Evolutionary conservation across 257 asterid genomes (phyloP).

Genomic region (Penstemon newberryi): DNA sequence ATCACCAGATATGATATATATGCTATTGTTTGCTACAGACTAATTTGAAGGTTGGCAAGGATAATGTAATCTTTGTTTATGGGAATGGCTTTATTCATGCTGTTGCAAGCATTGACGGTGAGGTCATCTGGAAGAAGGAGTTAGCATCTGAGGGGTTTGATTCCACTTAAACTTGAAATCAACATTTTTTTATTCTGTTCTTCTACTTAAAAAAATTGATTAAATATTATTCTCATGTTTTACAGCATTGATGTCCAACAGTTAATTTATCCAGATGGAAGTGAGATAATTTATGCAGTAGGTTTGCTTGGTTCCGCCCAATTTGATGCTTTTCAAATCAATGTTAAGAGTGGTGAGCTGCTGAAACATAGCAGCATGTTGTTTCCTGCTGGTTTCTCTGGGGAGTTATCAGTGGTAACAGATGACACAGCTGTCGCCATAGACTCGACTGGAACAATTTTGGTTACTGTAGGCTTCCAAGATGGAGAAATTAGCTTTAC

Average conservation of each 20-base stretch:
- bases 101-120: constrained; percentile 85
- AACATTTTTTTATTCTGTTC: constrained; percentile 7
- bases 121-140: constrained; percentile 82
- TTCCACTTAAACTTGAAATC: constrained; percentile 22
- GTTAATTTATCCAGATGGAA: constrained; percentile 70
- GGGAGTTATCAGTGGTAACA: constrained; percentile 67
- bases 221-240: constrained; percentile 27
- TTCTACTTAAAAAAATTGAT: constrained; percentile 22
- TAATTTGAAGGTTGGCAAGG: constrained; percentile 66
- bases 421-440: constrained; percentile 64
- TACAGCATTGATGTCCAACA: constrained; percentile 72
- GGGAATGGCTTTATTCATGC: constrained; percentile 83
- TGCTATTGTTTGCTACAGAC: constrained; percentile 49
- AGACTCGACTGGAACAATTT: constrained; percentile 66
- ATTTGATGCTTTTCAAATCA: constrained; percentile 59
- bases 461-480: constrained; percentile 58
- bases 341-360: constrained; percentile 70
- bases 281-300: constrained; percentile 55
- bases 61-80: constrained; percentile 60
- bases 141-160: constrained; percentile 75
- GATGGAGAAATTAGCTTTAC: constrained; percentile 68
- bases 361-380: constrained; percentile 52
- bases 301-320: constrained; percentile 60
- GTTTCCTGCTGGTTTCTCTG: constrained; percentile 71
- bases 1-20: constrained; percentile 24